Conservation (phyloP, 2,329 filamentous ascomycete species). For the Cryphonectria japonica region DNA sequence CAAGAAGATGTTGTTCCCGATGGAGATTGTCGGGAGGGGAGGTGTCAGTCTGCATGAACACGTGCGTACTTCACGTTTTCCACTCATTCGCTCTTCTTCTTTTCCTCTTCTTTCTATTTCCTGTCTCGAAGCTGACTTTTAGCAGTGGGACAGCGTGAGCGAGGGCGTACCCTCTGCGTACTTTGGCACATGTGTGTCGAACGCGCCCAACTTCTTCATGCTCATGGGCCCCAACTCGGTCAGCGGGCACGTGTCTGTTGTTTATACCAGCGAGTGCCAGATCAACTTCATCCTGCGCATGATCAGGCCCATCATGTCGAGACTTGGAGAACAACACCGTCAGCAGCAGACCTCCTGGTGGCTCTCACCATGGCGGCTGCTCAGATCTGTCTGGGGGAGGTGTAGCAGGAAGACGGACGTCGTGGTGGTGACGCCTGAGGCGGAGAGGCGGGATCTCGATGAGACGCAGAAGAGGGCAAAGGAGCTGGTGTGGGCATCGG, state of each 20-base stretch:
- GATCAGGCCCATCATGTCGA: conserved; percentile 1
- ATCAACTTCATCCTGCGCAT: conserved; percentile 45
- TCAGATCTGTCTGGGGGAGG: not conserved
- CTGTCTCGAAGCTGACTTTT: not conserved
- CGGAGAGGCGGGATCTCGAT: conserved; percentile 2
- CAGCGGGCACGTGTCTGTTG: conserved; percentile 53
- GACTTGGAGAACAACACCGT: not conserved
- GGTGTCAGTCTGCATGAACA: conserved; percentile 34
- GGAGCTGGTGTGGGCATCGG: conserved; percentile 5
- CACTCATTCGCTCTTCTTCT: not conserved
- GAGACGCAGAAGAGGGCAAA: not conserved
- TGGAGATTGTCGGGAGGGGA: conserved; percentile 35
- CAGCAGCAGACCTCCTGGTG: not conserved
- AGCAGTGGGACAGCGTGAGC: conserved; percentile 31
- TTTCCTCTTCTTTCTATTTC: no score
- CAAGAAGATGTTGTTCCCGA: conserved; percentile 35
- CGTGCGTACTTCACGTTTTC: not conserved
- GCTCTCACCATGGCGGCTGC: not conserved
- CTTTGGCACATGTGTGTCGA: conserved; percentile 37
- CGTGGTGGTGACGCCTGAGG: not conserved
- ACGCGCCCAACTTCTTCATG: conserved; percentile 39
- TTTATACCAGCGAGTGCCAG: conserved; percentile 56
- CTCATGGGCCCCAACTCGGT: conserved; percentile 37
- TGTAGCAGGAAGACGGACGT: not conserved
- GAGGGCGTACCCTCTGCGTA: conserved; percentile 37